Evolutionary conservation across 2,329 filamentous ascomycete genomes (phyloP).

Genomic region (Arthroderma uncinatum): DNA sequence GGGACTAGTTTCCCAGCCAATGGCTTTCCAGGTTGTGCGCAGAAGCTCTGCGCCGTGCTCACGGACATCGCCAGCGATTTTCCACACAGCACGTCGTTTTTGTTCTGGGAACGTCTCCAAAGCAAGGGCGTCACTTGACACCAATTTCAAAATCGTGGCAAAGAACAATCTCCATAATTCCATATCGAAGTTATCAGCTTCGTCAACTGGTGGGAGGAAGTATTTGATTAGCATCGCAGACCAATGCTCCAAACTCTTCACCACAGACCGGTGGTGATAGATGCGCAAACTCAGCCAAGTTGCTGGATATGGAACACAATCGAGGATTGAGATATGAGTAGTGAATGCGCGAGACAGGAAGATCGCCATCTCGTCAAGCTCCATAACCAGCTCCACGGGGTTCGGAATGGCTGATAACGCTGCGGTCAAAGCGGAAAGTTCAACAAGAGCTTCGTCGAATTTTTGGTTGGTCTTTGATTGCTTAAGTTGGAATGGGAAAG

Average conservation of each 20-base stretch:
- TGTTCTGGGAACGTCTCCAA: conserved; percentile 95
- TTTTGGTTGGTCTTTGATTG: conserved; percentile 48
- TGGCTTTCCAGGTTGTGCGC: conserved; percentile 79
- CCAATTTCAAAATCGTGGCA: conserved; percentile 72
- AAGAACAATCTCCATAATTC: conserved; percentile 93
- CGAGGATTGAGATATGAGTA: conserved; percentile 78
- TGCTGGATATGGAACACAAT: conserved; percentile 77
- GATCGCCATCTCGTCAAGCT: conserved; percentile 63
- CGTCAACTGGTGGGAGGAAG: conserved; percentile 78
- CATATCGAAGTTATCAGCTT: conserved; percentile 84
- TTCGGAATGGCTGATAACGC: conserved; percentile 64
- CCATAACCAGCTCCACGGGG: conserved; percentile 64
- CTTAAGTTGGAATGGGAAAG: conserved; percentile 78
- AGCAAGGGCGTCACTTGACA: conserved; percentile 77
- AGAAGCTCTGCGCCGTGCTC: conserved; percentile 82
- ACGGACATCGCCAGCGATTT: conserved; percentile 91
- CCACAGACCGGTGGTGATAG: conserved; percentile 80
- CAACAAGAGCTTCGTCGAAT: conserved; percentile 80
- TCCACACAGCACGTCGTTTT: conserved; percentile 93
- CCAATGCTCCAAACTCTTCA: conserved; percentile 74
- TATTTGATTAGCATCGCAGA: conserved; percentile 67
- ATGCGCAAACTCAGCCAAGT: conserved; percentile 90
- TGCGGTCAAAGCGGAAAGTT: conserved; percentile 78
- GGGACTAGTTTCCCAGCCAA: conserved; percentile 81
- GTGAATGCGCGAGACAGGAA: conserved; percentile 70